Conservation (phyloP, 2,329 filamentous ascomycete species). For the Neocucurbitaria cava region DNA sequence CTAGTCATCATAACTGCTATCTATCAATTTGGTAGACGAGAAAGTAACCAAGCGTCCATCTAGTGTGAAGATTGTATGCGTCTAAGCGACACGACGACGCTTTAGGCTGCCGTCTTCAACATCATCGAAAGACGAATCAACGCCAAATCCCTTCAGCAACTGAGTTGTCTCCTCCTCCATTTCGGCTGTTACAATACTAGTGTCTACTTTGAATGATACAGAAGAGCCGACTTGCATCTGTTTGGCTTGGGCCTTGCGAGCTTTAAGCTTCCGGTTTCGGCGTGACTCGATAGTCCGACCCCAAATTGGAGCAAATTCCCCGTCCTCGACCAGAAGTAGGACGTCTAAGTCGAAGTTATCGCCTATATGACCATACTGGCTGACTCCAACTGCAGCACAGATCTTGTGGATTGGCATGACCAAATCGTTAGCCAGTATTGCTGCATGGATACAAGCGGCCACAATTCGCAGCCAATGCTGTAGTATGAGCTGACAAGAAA, state of each 20-base stretch:
- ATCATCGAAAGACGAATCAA: not conserved
- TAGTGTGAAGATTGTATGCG: not conserved
- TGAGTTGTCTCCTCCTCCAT: not conserved
- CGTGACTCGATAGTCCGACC: not conserved
- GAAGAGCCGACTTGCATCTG: not conserved
- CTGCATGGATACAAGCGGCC: not conserved
- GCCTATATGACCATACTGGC: not conserved
- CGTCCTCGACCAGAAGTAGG: not conserved
- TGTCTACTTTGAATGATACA: not conserved
- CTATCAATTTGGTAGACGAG: no score
- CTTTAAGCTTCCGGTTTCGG: not conserved
- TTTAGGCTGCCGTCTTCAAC: not conserved
- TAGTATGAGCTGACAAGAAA: not conserved
- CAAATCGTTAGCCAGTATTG: not conserved
- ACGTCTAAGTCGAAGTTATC: not conserved
- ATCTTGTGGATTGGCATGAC: not conserved
- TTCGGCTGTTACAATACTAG: not conserved
- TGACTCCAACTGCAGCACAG: not conserved
- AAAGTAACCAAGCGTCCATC: no score
- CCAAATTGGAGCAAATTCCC: not conserved
- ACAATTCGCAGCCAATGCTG: not conserved
- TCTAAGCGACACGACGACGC: not conserved
- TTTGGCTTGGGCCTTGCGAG: not conserved
- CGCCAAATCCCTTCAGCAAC: not conserved
- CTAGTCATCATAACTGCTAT: no score